Base-by-base conservation (phyloP, 345 rosid genomes). In the Garcia nutans region DNA sequence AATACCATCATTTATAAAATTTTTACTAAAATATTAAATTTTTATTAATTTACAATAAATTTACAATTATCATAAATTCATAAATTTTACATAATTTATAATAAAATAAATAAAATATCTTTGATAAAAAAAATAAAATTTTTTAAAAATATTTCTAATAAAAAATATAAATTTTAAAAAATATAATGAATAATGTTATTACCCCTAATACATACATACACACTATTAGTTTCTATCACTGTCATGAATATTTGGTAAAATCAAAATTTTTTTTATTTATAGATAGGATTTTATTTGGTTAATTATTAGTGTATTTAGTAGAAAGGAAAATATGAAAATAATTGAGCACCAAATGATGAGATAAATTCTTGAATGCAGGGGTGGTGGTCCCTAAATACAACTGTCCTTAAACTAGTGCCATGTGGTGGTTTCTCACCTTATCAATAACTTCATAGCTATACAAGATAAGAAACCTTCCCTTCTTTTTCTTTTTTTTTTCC, bases 291-390 rank as follows among this genome's bases (percentile, higher is more conserved):
- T 42, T 65, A 9, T 47, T 47, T 8, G 50, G 54, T 42, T 65
- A 65, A 65, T n/a, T 23, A 22, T 10, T 22, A 23, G 8, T 60
- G 7, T 37, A 37, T 37, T 65, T 41, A 65, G 52, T 10, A 8
- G 28, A 65, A 65, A 45, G 13, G 16, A 28, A 62, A 28, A 28
- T n/a, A 62, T 5, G 65, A 28, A 62, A 62, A 62, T 6, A 67
- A 67, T 67, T 67, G 70, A 67, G 54, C 54, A 67, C 70, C 70
- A 67, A 67, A 67, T 67, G 70, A 67, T 67, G 70, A 64, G 47
- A 64, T 42, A 9, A 19, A 3, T 19, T 12, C 52, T 47, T 8
- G 31, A 28, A 28, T 47, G 13, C 10, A 65, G 41, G 41, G 8
- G 74, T 70, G 64, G 74, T 70, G 64, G 65, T 56, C 65, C 74